Base-by-base conservation (phyloP, 805 yeast species). In the Cyberlindnera maclurae region DNA sequence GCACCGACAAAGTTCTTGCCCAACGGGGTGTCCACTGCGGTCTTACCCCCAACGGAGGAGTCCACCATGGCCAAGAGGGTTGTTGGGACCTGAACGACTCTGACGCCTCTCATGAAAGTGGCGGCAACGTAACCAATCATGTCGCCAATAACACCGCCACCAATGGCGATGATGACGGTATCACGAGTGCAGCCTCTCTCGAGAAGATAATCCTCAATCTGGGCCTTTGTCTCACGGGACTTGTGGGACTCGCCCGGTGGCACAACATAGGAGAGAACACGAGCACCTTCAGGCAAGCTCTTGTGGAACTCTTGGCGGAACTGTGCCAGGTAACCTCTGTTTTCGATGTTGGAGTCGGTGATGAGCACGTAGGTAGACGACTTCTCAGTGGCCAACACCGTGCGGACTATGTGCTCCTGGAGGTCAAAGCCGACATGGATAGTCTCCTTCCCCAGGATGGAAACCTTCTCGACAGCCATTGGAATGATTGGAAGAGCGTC, bases 101-200 rank as follows among this genome's bases (percentile, higher is more conserved):
- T 73, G 8, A 93, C 95, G 41, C 98, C 98, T 59, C 98, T 76
- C 98, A 93, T 93, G 61, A 93, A 93, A 3, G 98, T 93, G 26
- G 98, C 90, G n/a, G 98, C 98, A 31, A 93, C 97, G 59, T 78
- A 93, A 4, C 98, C 98, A 49, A 90, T 85, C 98, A 93, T 90
- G 58, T 93, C 98, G 43, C 98, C 98, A 61, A 93, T 90, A 37
- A 93, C 94, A 52, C 98, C 98, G 49, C 98, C 98, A 45, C 98
- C 98, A 43, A 93, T 77, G 8, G 98, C 98, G 34, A 93, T 64
- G 41, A 93, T 79, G 18, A 93, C 86, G 3, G 97, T 88, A 59
- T 93, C 98, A 63, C 98, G 77, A 12, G 97, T 93, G 62, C 98
- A 93, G 18, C 95, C 95, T 55, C 86, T 64, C 5, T 63, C 54